Evolutionary conservation across 2,329 filamentous ascomycete species (phyloP).

Genomic region (Torrubiella hemipterigena): DNA sequence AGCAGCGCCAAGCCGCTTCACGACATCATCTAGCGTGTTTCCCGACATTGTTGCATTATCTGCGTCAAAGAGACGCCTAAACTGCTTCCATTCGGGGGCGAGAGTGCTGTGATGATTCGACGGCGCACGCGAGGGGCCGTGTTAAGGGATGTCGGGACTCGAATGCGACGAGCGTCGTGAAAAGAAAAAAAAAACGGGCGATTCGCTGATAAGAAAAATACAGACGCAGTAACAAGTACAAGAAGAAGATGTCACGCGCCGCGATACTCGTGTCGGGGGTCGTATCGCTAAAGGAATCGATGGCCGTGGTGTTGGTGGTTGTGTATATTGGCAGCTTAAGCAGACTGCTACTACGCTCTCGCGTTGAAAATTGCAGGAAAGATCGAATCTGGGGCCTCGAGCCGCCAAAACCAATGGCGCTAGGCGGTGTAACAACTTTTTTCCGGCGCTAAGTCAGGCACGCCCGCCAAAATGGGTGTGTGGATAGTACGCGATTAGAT

Average conservation of each 20-base stretch:
- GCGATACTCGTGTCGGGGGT: not conserved
- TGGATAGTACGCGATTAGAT: too few relatives aligned
- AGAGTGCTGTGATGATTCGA: too few relatives aligned
- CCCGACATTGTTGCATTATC: conserved; percentile 47
- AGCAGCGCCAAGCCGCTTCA: conserved; percentile 43
- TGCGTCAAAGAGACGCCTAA: conserved; percentile 22
- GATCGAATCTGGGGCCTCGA: conserved; percentile 23
- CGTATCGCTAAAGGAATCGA: conserved; percentile 3
- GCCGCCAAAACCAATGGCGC: conserved; percentile 29
- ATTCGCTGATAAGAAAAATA: too few relatives aligned
- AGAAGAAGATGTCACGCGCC: too few relatives aligned
- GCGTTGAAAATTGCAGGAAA: conserved; percentile 27
- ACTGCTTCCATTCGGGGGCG: conserved; percentile 23
- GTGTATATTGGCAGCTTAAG: too few relatives aligned
- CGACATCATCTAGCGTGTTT: conserved; percentile 49
- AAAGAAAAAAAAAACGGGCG: too few relatives aligned
- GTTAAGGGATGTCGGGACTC: too few relatives aligned
- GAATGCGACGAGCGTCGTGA: too few relatives aligned
- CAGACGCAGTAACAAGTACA: too few relatives aligned
- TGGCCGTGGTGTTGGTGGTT: conserved; percentile 7
- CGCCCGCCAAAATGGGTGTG: too few relatives aligned
- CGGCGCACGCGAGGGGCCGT: too few relatives aligned
- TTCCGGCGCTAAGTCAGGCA: conserved; percentile 18
- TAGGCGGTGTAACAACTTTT: conserved; percentile 24
- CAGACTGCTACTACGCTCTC: too few relatives aligned